phyloP scores from a whole-genome alignment of 176 grass and related monocot species.

The Carex scoparia region DNA sequence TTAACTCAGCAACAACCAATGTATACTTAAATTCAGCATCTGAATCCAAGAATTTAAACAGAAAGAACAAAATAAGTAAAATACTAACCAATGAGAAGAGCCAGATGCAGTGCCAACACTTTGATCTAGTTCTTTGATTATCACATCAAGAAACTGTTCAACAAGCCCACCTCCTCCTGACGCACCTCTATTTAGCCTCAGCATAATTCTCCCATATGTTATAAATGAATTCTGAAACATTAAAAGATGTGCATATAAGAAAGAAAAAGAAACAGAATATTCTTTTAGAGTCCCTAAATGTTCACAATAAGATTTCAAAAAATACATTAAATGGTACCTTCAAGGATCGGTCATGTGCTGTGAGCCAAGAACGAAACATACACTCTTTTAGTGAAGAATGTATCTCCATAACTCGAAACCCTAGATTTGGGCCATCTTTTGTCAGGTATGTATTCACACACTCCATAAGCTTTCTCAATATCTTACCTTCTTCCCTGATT shows the following conservation, averaged over 20 bases:
- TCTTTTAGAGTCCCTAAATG: neutral
- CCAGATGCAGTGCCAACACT: slow-evolving; percentile 39
- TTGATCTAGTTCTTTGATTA: slow-evolving; percentile 68
- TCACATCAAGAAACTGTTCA: slow-evolving; percentile 69
- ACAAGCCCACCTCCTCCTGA: slow-evolving; percentile 46
- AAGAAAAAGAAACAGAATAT: slow-evolving; percentile 25
- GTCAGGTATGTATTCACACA: slow-evolving; percentile 74
- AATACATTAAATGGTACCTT: slow-evolving; percentile 41
- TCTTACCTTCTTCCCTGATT: slow-evolving; percentile 70
- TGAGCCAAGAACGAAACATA: slow-evolving; percentile 60
- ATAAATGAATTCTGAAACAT: slow-evolving; percentile 71
- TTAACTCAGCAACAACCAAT: neutral
- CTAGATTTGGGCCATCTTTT: slow-evolving; percentile 89
- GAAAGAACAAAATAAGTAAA: neutral
- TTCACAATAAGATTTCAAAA: neutral
- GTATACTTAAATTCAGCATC: neutral
- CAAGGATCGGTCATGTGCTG: slow-evolving; percentile 57
- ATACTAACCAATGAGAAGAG: slow-evolving; percentile 28
- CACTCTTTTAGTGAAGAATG: slow-evolving; percentile 67
- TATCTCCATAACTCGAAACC: slow-evolving; percentile 60
- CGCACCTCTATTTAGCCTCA: slow-evolving; percentile 55
- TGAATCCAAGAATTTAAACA: neutral
- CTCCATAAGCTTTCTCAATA: slow-evolving; percentile 83
- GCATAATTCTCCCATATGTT: slow-evolving; percentile 50
- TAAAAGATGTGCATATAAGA: slow-evolving; percentile 14